Percentiles rank a stretch among this genome's conserved stretches.
These are phyloP conservation scores for Cyclanthera cordifolia DNA, from an alignment of 306 rosid genomes.

Conservation along the genomic window DNA sequence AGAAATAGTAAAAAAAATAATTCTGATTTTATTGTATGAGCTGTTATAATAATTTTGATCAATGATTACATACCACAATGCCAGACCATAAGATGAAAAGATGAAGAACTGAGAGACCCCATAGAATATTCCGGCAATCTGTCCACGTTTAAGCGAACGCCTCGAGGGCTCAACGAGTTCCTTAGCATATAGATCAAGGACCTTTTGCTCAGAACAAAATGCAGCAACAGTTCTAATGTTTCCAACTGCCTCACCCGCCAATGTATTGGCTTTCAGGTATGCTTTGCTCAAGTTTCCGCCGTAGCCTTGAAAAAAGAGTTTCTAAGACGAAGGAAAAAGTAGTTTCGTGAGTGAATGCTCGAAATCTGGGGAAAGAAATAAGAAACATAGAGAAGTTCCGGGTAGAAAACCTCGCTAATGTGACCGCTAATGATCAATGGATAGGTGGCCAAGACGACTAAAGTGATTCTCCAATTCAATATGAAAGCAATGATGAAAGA, in stretches of 20 bases:
- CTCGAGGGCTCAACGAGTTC: constrained; percentile 75
- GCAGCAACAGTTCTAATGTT: constrained; percentile 91
- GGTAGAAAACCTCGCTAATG: constrained; percentile 61
- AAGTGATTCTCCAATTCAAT: constrained; percentile 89
- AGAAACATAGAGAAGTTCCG: constrained; percentile 9
- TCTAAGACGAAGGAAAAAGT: constrained; percentile 35
- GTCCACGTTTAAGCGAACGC: constrained; percentile 68
- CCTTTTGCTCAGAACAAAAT: constrained; percentile 81
- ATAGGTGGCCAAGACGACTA: constrained; percentile 81
- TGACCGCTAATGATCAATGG: constrained; percentile 87
- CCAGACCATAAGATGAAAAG: constrained; percentile 87
- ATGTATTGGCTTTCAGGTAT: constrained; percentile 83
- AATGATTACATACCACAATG: constrained; percentile 54
- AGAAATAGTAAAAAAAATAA: background rate
- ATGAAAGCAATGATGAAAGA: constrained; percentile 77
- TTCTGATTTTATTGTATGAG: background rate
- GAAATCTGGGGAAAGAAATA: background rate
- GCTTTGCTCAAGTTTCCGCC: constrained; percentile 99
- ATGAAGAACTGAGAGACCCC: constrained; percentile 91
- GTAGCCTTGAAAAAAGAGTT: constrained; percentile 84
- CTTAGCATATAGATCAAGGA: constrained; percentile 58
- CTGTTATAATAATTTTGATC: background rate
- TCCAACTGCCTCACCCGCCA: constrained; percentile 95
- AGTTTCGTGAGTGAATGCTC: background rate
- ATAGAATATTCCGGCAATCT: constrained; percentile 80